Evolutionary conservation across 1,139 yeast genomes (phyloP).

Genomic region (Pichia kudriavzevii): DNA sequence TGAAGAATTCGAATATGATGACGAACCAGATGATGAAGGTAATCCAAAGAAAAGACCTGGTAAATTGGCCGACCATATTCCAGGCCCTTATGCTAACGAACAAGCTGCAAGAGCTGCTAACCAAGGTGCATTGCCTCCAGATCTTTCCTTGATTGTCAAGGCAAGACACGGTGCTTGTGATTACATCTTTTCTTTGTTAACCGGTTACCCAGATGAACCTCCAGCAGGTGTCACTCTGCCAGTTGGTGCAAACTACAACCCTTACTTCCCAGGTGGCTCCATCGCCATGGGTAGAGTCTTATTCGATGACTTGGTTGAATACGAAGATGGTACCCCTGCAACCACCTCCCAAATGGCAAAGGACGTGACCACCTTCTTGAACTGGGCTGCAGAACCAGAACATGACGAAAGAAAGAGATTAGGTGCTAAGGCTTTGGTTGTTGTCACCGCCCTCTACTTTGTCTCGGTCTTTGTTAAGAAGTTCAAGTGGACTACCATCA

Average conservation of each 20-base stretch:
- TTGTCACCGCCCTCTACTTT: conserved; percentile 73
- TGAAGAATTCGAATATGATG: conserved; percentile 95
- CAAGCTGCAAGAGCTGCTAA: conserved; percentile 99
- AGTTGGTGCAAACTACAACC: conserved; percentile 94
- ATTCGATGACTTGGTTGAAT: conserved; percentile 95
- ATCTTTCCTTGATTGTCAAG: conserved; percentile 91
- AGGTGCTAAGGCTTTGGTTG: conserved; percentile 88
- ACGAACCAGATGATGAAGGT: conserved; percentile 99
- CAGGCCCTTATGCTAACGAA: conserved; percentile 93
- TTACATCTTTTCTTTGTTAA: conserved; percentile 87
- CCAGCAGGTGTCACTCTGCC: conserved; percentile 96
- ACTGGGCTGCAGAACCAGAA: conserved; percentile 99
- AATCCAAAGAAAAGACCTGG: conserved; percentile 98
- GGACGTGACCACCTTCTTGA: conserved; percentile 90
- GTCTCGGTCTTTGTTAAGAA: conserved; percentile 89
- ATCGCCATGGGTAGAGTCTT: conserved; percentile 99
- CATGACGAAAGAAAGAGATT: conserved; percentile 96
- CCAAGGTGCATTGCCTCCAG: conserved; percentile 99
- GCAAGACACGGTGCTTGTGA: conserved; percentile 99
- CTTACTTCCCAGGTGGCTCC: conserved; percentile 99
- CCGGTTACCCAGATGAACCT: conserved; percentile 98
- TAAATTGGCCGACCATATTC: conserved; percentile 91
- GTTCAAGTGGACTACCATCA: conserved; percentile 96
- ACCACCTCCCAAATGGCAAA: conserved; percentile 99
- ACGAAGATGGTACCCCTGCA: conserved; percentile 98